Base-by-base conservation (phyloP, 305 asterid genomes). In the Vinca major region DNA sequence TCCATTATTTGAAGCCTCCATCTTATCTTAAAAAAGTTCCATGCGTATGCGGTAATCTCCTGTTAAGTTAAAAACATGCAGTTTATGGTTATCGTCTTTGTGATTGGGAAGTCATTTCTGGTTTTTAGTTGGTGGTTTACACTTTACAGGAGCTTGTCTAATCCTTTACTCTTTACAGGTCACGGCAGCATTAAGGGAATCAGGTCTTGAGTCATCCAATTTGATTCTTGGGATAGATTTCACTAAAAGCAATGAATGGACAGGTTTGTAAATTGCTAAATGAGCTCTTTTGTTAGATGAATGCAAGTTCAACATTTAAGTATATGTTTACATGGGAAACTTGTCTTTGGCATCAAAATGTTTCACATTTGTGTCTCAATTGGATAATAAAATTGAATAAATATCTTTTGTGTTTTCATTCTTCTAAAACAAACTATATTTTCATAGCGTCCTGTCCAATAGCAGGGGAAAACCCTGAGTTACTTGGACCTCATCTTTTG, bases 181-280 rank as follows among this genome's bases (percentile, higher is more conserved):
- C 44, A 58, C 64, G 14, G 17, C 20, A 37, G 64, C 67, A 63
- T 75, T 90, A 81, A 82, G 85, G 75, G 93, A 90, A 78, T 72
- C 83, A 62, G 95, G 97, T 55, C 81, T 90, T 50, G 97, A 90
- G 80, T 90, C 97, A 19, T 90, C 97, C 66, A 90, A 90, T 81
- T 79, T 90, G 41, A 88, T 90, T 77, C 60, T 90, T 21, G 97
- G 97, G 40, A 81, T 90, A 73, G 97, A 90, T 82, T 90, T 90
- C 75, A 90, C 95, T n/a, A 90, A 86, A 76, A 90, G 97, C 73
- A 90, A 90, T 48, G 97, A 90, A 78, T 90, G 97, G 95, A 88
- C 91, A 75, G 93, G 92, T 87, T 62, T 51, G 83, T 78, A 21
- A 67, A 19, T 20, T 40, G 20, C 19, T 66, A 68, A 40, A 26